Conservation (phyloP, 306 rosid genomes). For the Corylus americana region DNA sequence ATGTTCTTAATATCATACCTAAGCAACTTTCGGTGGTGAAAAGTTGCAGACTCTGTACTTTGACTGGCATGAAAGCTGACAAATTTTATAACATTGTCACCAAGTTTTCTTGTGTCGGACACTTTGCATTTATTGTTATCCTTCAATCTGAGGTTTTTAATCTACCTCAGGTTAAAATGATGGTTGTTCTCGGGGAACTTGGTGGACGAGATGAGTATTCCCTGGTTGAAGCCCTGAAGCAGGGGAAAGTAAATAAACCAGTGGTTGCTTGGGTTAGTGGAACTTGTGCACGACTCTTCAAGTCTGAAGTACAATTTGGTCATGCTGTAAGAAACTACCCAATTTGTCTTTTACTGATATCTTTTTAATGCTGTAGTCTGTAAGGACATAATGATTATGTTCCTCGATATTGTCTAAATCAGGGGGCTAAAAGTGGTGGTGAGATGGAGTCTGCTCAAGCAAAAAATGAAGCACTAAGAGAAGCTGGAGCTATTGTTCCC, state of each 20-base stretch:
- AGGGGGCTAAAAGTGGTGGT: slow-evolving; percentile 99
- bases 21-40: neutral
- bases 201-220: slow-evolving; percentile 99
- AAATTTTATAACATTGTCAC: neutral
- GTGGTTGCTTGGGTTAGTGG: slow-evolving; percentile 99
- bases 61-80: neutral
- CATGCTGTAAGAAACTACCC: slow-evolving; percentile 81
- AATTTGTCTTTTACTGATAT: slow-evolving; percentile 22
- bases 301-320: slow-evolving; percentile 99
- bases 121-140: slow-evolving; percentile 13
- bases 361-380: slow-evolving; percentile 18
- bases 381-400: slow-evolving; percentile 11
- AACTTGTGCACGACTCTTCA: slow-evolving; percentile 95
- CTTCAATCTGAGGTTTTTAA: slow-evolving; percentile 29
- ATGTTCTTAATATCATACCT: neutral
- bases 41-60: neutral
- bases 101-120: neutral
- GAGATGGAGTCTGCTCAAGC: slow-evolving; percentile 98
- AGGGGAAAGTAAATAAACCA: slow-evolving; percentile 89
- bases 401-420: slow-evolving; percentile 27
- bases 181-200: slow-evolving; percentile 96
- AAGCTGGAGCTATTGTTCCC: slow-evolving; percentile 98
- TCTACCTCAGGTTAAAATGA: slow-evolving; percentile 78
- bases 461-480: slow-evolving; percentile 89
- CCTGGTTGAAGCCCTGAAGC: slow-evolving; percentile 91